These are phyloP conservation scores for Coemansia sp. DNA, from an alignment of 192 early-diverging fungal genomes.

Conservation along the genomic window DNA sequence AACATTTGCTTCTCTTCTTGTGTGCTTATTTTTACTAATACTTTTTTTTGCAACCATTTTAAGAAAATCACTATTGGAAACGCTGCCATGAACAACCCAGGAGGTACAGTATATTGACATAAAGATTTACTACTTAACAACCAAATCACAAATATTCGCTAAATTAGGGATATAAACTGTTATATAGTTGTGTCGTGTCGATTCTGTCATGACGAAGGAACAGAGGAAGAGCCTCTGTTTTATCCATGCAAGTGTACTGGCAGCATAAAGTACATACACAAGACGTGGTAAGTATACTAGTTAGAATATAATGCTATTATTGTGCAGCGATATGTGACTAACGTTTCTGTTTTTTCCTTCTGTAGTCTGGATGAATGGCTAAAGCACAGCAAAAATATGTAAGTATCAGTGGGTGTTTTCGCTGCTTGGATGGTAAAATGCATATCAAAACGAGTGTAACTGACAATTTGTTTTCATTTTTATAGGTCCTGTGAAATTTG, in stretches of 20 bases:
- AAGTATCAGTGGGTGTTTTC: not conserved
- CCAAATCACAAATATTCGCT: too few relatives aligned
- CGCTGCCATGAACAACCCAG: not conserved
- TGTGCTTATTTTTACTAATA: not conserved
- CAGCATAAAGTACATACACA: conserved; percentile 85
- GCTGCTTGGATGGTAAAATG: not conserved
- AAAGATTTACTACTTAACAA: too few relatives aligned
- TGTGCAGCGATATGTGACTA: not conserved
- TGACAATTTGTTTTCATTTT: not conserved
- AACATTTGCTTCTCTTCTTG: not conserved
- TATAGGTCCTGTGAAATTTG: conserved; percentile 6
- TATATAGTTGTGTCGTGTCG: conserved; percentile 59
- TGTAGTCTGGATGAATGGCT: conserved; percentile 73
- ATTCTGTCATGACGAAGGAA: conserved; percentile 65
- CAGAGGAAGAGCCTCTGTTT: conserved; percentile 73
- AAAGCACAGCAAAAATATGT: conserved; percentile 62
- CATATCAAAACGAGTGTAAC: not conserved
- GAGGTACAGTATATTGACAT: too few relatives aligned
- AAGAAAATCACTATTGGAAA: not conserved
- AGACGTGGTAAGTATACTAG: conserved; percentile 52
- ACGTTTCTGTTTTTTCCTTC: not conserved
- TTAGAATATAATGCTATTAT: not conserved
- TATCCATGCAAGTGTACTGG: conserved; percentile 94
- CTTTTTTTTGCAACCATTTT: not conserved
- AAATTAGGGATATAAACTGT: too few relatives aligned